Conservation (phyloP, 177 flowering plant genomes). For the Vitis hybrid region DNA sequence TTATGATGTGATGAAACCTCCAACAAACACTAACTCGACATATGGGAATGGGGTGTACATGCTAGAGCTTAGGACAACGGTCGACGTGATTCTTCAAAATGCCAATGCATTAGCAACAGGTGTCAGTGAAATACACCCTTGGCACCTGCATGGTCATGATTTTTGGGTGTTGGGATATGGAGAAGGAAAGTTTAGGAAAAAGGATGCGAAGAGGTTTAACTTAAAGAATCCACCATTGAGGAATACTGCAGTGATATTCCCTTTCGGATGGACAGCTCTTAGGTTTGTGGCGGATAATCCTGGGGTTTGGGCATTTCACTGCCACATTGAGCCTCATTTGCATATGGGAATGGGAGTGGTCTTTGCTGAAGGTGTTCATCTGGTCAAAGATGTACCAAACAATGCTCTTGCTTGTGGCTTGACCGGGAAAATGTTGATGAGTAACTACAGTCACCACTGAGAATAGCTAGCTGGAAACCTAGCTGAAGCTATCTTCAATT, state of each 20-base stretch:
- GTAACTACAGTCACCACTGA: too few species aligned
- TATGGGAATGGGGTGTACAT: slow-evolving; percentile 52
- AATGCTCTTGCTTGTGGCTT: slow-evolving; percentile 67
- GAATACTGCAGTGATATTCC: slow-evolving; percentile 72
- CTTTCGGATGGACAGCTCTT: slow-evolving; percentile 87
- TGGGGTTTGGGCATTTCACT: slow-evolving; percentile 93
- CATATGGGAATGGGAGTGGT: slow-evolving; percentile 97
- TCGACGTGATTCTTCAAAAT: slow-evolving; percentile 84
- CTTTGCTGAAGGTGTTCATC: slow-evolving; percentile 55
- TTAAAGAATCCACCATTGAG: slow-evolving; percentile 70
- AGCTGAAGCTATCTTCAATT: too few species aligned
- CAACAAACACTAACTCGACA: slow-evolving; percentile 52
- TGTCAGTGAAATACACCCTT: slow-evolving; percentile 81
- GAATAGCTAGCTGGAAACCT: too few species aligned
- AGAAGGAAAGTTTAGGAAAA: slow-evolving; percentile 56
- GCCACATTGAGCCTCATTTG: slow-evolving; percentile 92
- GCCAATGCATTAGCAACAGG: slow-evolving; percentile 51
- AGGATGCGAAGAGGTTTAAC: slow-evolving; percentile 45
- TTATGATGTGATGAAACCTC: slow-evolving; percentile 59
- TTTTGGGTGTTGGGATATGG: slow-evolving; percentile 93
- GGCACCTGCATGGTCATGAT: slow-evolving; percentile 95
- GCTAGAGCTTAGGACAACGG: slow-evolving; percentile 33
- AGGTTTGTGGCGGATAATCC: slow-evolving; percentile 86
- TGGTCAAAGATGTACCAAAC: slow-evolving; percentile 44
- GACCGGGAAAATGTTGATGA: slow-evolving; percentile 48